These are phyloP conservation scores for Plantago coronopus DNA, from an alignment of 305 asterid species.

Conservation along the genomic window DNA sequence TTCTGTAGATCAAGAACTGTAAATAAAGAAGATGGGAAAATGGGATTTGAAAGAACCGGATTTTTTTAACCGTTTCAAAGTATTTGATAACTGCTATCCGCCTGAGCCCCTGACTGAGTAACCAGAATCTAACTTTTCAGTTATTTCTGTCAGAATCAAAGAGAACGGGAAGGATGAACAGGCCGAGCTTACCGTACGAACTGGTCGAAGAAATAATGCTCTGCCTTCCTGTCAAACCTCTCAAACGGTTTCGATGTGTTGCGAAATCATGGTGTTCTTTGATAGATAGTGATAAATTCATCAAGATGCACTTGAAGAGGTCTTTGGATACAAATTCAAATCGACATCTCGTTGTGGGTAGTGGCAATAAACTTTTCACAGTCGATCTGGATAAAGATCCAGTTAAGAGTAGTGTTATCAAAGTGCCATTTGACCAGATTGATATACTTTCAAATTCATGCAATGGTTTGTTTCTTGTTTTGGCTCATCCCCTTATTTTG, in stretches of 20 bases:
- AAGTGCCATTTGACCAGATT: slow-evolving; percentile 44
- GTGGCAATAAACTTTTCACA: slow-evolving; percentile 33
- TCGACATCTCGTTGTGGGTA: slow-evolving; percentile 32
- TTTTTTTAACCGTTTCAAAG: no score
- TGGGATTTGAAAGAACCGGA: no score
- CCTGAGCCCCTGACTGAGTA: no score
- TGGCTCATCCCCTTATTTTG: slow-evolving; percentile 39
- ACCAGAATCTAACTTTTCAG: no score
- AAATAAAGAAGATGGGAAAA: no score
- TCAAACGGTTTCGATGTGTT: slow-evolving; percentile 50
- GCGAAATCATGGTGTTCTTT: slow-evolving; percentile 41
- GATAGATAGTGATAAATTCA: slow-evolving; percentile 47
- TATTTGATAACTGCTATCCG: no score
- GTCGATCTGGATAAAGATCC: slow-evolving; percentile 32
- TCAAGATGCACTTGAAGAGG: slow-evolving; percentile 42
- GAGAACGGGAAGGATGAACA: not conserved
- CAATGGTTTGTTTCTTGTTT: slow-evolving; percentile 50
- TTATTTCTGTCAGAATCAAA: no score
- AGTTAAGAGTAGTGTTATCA: slow-evolving; percentile 16
- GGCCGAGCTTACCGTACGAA: slow-evolving; percentile 34
- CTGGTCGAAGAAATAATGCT: slow-evolving; percentile 45
- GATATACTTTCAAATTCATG: slow-evolving; percentile 46
- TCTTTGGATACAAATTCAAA: slow-evolving; percentile 26
- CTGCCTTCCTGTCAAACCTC: slow-evolving; percentile 50
- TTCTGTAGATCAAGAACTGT: no score